Evolutionary conservation across 2,329 filamentous ascomycete genomes (phyloP).

Genomic region (Colletotrichum higginsianum): DNA sequence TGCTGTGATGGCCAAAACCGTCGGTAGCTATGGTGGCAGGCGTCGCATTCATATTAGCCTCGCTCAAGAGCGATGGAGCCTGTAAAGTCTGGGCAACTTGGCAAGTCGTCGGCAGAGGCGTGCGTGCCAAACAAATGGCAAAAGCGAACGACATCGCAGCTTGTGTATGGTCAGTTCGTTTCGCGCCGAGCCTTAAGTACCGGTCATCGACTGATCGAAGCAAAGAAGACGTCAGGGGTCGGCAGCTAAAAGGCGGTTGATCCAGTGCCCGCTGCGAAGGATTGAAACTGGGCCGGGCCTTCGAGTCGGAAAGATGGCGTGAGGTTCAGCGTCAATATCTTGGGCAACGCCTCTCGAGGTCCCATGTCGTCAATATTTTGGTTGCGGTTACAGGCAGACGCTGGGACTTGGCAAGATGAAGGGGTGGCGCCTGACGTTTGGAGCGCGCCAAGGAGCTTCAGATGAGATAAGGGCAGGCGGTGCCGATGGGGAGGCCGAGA

Average conservation of each 20-base stretch:
- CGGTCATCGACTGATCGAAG: conserved; percentile 5
- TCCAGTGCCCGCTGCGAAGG: conserved; percentile 1
- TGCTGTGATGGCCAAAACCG: neutral
- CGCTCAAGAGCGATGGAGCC: conserved; percentile 19
- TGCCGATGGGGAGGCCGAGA: conserved; percentile 17
- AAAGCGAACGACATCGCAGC: conserved; percentile 17
- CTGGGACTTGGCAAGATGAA: conserved; percentile 31
- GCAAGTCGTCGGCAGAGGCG: conserved; percentile 11
- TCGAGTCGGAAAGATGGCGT: neutral
- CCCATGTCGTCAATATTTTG: conserved; percentile 19
- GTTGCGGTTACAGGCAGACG: conserved; percentile 21
- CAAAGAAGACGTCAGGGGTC: conserved; percentile 14
- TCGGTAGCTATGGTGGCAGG: conserved; percentile 16
- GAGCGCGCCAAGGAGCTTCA: conserved; percentile 32
- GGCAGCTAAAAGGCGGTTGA: neutral
- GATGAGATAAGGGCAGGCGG: conserved; percentile 20
- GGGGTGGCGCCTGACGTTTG: conserved; percentile 22
- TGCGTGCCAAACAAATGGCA: conserved; percentile 3
- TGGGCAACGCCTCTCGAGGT: conserved; percentile 11
- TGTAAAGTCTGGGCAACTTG: conserved; percentile 32
- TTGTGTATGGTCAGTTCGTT: conserved; percentile 9
- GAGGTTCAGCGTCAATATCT: neutral
- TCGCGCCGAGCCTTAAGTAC: conserved; percentile 13
- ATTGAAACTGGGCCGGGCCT: neutral
- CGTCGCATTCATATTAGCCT: conserved; percentile 26